Evolutionary conservation across 2,329 filamentous ascomycete genomes (phyloP).

Genomic region (Fusarium sp.): DNA sequence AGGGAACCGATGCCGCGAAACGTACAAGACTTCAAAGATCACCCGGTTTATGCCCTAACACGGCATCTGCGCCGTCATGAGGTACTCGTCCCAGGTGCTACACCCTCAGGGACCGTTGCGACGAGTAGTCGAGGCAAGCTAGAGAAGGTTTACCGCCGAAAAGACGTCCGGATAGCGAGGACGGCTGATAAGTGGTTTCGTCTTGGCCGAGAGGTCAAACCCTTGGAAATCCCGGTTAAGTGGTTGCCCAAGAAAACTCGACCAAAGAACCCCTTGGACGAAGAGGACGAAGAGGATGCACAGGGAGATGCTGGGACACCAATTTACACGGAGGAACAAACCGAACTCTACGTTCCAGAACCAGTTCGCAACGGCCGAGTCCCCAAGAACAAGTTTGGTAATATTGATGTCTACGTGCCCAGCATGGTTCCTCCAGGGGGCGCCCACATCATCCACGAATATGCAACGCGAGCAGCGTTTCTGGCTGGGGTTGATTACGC

Average conservation of each 20-base stretch:
- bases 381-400: slow-evolving; percentile 93
- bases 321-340: slow-evolving; percentile 72
- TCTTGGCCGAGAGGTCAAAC: slow-evolving; percentile 81
- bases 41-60: slow-evolving; percentile 86
- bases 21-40: slow-evolving; percentile 87
- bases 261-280: slow-evolving; percentile 40
- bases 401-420: slow-evolving; percentile 92
- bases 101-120: slow-evolving; percentile 81
- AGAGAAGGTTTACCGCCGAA: slow-evolving; percentile 85
- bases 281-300: slow-evolving; percentile 45
- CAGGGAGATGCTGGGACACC: slow-evolving; percentile 61
- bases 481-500: slow-evolving; percentile 86
- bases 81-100: slow-evolving; percentile 77
- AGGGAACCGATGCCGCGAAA: slow-evolving; percentile 88
- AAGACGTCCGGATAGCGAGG: slow-evolving; percentile 81
- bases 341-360: slow-evolving; percentile 79
- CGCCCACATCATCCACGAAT: slow-evolving; percentile 72
- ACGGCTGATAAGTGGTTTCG: slow-evolving; percentile 93
- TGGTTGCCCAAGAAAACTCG: slow-evolving; percentile 67
- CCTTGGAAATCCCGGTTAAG: slow-evolving; percentile 85
- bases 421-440: slow-evolving; percentile 91
- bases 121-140: slow-evolving; percentile 72
- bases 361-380: slow-evolving; percentile 80
- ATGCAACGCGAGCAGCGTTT: slow-evolving; percentile 78
- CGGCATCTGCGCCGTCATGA: slow-evolving; percentile 87